Evolutionary conservation across 768 basidiomycete species (phyloP), one percentile per base, ranked within the genome.

Genomic region (Gymnopilus junonius): DNA sequence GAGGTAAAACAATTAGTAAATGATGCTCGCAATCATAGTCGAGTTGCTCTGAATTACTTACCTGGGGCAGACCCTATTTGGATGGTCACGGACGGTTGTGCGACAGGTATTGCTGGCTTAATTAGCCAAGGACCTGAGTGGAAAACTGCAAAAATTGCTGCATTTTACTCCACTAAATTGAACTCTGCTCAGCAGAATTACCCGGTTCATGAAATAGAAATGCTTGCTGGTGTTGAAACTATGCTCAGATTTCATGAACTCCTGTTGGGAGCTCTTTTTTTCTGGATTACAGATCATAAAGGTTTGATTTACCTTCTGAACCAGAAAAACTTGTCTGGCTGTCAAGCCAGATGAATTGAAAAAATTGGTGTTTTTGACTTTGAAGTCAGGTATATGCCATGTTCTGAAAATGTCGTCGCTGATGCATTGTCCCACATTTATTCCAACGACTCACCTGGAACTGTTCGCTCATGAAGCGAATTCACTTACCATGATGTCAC

Each of bases 101-200:
- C 65, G 0, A 75, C 74, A 1, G 74, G 79, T 0, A 63, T 73
- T 2, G 65, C 73, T 0, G 79, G 76, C 0, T 61, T 77, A 0
- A 35, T 80, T 3, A 67, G 66, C n/a, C 71, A 72, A 57, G 71
- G 73, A 0, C 1, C 39, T 0, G 61, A 70, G 17, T 73, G 72
- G 69, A 66, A 70, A 23, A 66, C 62, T 0, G 77, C 72, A 0
- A 65, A 65, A 0, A 55, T 75, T 3, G 73, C 71, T 1, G 74
- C 74, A 2, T 80, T 79, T 54, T 79, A 71, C 48, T 80, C 76
- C 0, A 76, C 74, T 0, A 81, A 79, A 48, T 61, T 80, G 3
- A 76, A 70, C 20, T 31, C 72, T 0, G 74, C 79, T 0, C 78
- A 81, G 50, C 77, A 77, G 21, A 80, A 80, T 39, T 80, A 82